Evolutionary conservation across 768 basidiomycete species (phyloP).

Genomic region (Amylocystis lapponica): DNA sequence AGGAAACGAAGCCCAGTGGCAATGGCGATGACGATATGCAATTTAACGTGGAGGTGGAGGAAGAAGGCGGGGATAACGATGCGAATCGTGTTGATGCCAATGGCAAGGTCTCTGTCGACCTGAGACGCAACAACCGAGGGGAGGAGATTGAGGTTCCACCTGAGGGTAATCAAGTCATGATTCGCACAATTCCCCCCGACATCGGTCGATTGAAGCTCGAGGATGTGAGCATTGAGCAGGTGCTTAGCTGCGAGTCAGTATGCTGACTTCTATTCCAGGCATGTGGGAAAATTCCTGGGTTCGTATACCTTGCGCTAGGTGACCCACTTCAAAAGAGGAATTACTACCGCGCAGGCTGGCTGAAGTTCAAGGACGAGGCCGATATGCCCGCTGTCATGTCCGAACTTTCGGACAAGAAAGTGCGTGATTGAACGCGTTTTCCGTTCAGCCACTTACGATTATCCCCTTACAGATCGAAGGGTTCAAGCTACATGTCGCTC

Average conservation of each 20-base stretch:
- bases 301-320: slow-evolving; percentile 82
- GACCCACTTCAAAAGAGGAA: slow-evolving; percentile 91
- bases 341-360: slow-evolving; percentile 93
- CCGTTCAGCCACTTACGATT: slow-evolving; percentile 1
- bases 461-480: slow-evolving; percentile 68
- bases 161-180: slow-evolving; percentile 90
- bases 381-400: slow-evolving; percentile 72
- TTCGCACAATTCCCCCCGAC: slow-evolving; percentile 90
- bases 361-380: slow-evolving; percentile 78
- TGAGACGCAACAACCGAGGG: slow-evolving; percentile 51
- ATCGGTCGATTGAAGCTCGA: slow-evolving; percentile 87
- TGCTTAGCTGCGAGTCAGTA: slow-evolving; percentile 4
- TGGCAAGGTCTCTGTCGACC: slow-evolving; percentile 49
- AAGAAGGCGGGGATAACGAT: slow-evolving; percentile 61
- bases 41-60: slow-evolving; percentile 66
- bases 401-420: slow-evolving; percentile 83
- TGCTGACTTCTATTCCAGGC: slow-evolving; percentile 41
- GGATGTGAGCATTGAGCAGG: slow-evolving; percentile 49
- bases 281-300: slow-evolving; percentile 72
- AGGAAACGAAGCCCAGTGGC: slow-evolving; percentile 47
- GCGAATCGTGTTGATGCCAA: slow-evolving; percentile 23
- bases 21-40: slow-evolving; percentile 68
- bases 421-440: slow-evolving; percentile 23
- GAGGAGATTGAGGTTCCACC: slow-evolving; percentile 59
- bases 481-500: slow-evolving; percentile 89